Conservation (phyloP, 164 flowering plant genomes). For the Santalum album region DNA sequence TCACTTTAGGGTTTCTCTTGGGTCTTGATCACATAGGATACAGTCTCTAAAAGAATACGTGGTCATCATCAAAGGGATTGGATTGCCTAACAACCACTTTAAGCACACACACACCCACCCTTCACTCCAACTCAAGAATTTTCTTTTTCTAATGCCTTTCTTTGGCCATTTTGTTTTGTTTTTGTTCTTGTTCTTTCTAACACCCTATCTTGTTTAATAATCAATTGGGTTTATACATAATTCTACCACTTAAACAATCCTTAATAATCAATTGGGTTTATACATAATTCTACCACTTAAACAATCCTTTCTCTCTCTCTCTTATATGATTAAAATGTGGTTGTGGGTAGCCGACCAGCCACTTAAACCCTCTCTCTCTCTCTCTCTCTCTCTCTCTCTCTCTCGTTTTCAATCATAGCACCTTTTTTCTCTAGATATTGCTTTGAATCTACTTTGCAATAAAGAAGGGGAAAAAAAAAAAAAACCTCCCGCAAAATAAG, state of each 20-base stretch:
- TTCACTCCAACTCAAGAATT: background rate
- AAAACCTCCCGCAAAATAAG: background rate
- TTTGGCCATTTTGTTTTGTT: no score
- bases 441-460: conserved; percentile 20
- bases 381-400: no score
- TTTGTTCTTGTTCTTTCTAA: no score
- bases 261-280: no score
- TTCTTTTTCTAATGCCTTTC: no score
- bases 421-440: no score
- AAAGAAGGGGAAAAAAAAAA: conserved; percentile 10
- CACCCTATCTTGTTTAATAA: no score
- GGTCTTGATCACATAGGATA: conserved; percentile 16
- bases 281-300: no score
- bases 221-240: no score
- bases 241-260: no score
- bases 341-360: conserved; percentile 7
- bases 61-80: conserved; percentile 4
- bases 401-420: no score
- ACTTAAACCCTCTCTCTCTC: background rate
- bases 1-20: no score
- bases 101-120: background rate
- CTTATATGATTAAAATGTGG: conserved; percentile 1
- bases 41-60: conserved; percentile 9
- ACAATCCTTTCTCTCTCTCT: background rate
- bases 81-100: conserved; percentile 14